These are phyloP conservation scores for Phaeosphaeria sp. DNA, from an alignment of 2,329 filamentous ascomycete species.

Conservation along the genomic window DNA sequence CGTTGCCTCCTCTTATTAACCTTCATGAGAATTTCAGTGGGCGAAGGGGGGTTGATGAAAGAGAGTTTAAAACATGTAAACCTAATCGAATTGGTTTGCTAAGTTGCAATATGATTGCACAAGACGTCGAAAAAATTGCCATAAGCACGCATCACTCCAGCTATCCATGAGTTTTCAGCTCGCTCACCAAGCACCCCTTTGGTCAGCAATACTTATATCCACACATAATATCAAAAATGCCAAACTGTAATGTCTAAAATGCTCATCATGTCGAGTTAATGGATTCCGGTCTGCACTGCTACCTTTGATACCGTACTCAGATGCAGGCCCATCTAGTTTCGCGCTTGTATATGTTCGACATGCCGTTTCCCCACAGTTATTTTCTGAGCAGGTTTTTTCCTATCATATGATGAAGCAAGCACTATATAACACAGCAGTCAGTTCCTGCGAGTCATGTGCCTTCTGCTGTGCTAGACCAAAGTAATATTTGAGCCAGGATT, in stretches of 20 bases:
- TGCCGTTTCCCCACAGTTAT: no score
- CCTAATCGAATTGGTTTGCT: not conserved
- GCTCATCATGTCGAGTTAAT: not conserved
- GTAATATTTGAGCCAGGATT: no score
- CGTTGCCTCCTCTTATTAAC: slow-evolving; percentile 7
- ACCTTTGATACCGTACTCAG: no score
- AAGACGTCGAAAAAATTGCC: slow-evolving; percentile 9
- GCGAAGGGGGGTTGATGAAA: slow-evolving; percentile 13
- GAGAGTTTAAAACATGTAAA: slow-evolving; percentile 11
- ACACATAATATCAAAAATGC: not conserved
- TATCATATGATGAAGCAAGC: no score
- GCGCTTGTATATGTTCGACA: no score
- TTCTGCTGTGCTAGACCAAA: no score
- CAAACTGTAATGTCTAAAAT: not conserved
- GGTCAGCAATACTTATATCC: not conserved
- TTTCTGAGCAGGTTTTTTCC: no score
- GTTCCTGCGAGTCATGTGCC: no score
- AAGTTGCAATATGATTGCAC: slow-evolving; percentile 13
- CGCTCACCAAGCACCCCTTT: not conserved
- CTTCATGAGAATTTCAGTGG: slow-evolving; percentile 12
- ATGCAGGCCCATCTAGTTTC: no score
- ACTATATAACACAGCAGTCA: no score
- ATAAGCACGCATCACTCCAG: slow-evolving; percentile 2
- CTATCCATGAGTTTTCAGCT: not conserved
- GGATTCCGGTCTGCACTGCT: no score